Evolutionary conservation across 495 filamentous ascomycete species (phyloP), one percentile per base, ranked within the genome.

Genomic region (Hyaloscypha finlandica): DNA sequence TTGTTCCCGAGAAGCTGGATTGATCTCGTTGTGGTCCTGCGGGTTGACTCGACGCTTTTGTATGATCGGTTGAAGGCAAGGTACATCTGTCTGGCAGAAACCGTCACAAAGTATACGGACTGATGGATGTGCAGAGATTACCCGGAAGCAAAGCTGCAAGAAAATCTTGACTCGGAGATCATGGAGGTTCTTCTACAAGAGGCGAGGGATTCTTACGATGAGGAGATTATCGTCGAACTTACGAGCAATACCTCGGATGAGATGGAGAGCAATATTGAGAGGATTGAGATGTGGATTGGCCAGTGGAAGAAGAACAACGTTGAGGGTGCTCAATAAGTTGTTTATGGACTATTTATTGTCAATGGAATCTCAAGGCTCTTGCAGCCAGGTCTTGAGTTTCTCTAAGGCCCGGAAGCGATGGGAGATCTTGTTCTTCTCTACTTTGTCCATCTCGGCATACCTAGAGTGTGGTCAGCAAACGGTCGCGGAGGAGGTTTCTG

Each of bases 81-180:
- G 89, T 91, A 79, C 70, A 73, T 19, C 9, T 61, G 25, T 2
- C 56, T 20, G 11, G 9, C 19, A 29, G 37, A 3, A 48, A 48
- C 33, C 16, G 16, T 48, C 16, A 48, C 42, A 14, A 19, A 59
- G 30, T 20, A 59, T 32, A 22, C 60, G 20, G 25, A 37, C 45
- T 58, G 25, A 65, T 48, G 56, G 16, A 57, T 66, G 22, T 69
- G 31, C 59, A 91, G 92, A 65, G 86, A 89, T 65, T 97, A 96
- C 74, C 79, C 86, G 73, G 89, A 97, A 77, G 78, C 83, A 64
- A 99, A 99, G 75, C 78, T 99, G 31, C 90, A 97, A 74, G 95
- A 98, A 76, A 99, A 99, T 75, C 76, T 99, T 45, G 96, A 98
- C 78, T 88, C 92, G 33, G 96, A 99, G 81, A 99, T 99, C 74